Base-by-base conservation (phyloP, 164 flowering plant genomes). In the Warburgia ugandensis region DNA sequence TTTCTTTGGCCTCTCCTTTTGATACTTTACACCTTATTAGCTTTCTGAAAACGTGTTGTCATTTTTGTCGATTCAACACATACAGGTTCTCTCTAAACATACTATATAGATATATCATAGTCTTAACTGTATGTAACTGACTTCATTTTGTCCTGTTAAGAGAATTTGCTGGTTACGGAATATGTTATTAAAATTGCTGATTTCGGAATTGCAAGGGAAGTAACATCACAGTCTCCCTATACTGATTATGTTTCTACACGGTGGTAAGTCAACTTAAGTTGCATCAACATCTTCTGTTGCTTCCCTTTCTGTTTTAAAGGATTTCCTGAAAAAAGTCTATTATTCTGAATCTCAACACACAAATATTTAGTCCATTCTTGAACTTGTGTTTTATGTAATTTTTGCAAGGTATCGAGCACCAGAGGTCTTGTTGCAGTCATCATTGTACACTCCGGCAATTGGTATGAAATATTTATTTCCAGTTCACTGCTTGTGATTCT, bases 351-450 rank as follows among this genome's bases (percentile, higher is more conserved):
- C n/a, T n/a, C n/a, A n/a, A n/a, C n/a, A n/a, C n/a, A n/a, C n/a
- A n/a, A n/a, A n/a, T n/a, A n/a, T n/a, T n/a, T n/a, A 11, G 19
- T 10, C 1, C 27, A 13, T 26, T 11, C 17, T 45, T 19, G 11
- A 50, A 28, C 16, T 52, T 12, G 14, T 29, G 38, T 30, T 42
- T 53, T 20, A 29, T 54, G 19, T 63, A 30, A n/a, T n/a, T n/a
- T n/a, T n/a, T 66, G 29, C 48, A 45, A 84, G 97, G 97, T 86
- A 89, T 48, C 90, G 97, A 50, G 97, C 97, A n/a, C 97, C 97
- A 27, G 97, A 89, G 71, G 97, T 89, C 19, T 51, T 89, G 68
- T 67, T 89, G 61, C 95, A 80, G 64, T 80, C 83, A 28, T 68
- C 81, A 38, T 46, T 62, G 13, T 89, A 89, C 54, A 80, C 81